These are phyloP conservation scores for Pseudogymnoascus sp. DNA, from an alignment of 2,329 filamentous ascomycete species.

Conservation along the genomic window DNA sequence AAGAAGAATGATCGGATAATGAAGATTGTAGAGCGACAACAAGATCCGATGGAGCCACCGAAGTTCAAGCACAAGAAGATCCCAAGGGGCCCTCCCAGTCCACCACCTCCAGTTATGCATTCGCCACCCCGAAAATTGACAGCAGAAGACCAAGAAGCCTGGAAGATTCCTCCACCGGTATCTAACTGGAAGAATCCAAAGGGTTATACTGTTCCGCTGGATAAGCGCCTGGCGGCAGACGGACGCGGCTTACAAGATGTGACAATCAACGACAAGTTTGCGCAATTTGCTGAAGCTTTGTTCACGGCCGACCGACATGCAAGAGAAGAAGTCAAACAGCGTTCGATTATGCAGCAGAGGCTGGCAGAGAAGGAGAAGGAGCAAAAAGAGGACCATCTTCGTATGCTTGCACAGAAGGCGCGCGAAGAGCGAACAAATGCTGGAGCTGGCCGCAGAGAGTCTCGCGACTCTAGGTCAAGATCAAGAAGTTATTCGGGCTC, in stretches of 20 bases:
- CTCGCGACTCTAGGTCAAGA: slow-evolving; percentile 30
- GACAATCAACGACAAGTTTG: slow-evolving; percentile 97
- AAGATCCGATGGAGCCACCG: slow-evolving; percentile 91
- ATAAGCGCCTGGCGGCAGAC: slow-evolving; percentile 91
- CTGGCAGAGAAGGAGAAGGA: slow-evolving; percentile 94
- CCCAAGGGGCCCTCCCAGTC: slow-evolving; percentile 81
- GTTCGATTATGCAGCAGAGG: slow-evolving; percentile 89
- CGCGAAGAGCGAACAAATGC: slow-evolving; percentile 65
- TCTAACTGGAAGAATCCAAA: slow-evolving; percentile 99
- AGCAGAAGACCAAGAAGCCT: slow-evolving; percentile 92
- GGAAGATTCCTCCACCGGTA: slow-evolving; percentile 83
- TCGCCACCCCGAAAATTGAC: slow-evolving; percentile 91
- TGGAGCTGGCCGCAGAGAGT: slow-evolving; percentile 37
- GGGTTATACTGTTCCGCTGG: slow-evolving; percentile 90
- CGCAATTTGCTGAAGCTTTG: slow-evolving; percentile 86
- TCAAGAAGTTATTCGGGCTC: slow-evolving; percentile 46
- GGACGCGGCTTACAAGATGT: slow-evolving; percentile 87
- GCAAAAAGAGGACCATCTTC: slow-evolving; percentile 86
- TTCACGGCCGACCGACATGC: slow-evolving; percentile 93
- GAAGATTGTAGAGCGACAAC: slow-evolving; percentile 92
- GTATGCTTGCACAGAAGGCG: slow-evolving; percentile 81
- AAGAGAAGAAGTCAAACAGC: slow-evolving; percentile 87
- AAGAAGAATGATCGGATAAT: slow-evolving; percentile 93
- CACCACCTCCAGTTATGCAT: slow-evolving; percentile 89
- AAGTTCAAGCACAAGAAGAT: slow-evolving; percentile 99